Evolutionary conservation across 1,139 yeast genomes (phyloP), one percentile per base, ranked within the genome.

Genomic region (Wickerhamomyces sp.): DNA sequence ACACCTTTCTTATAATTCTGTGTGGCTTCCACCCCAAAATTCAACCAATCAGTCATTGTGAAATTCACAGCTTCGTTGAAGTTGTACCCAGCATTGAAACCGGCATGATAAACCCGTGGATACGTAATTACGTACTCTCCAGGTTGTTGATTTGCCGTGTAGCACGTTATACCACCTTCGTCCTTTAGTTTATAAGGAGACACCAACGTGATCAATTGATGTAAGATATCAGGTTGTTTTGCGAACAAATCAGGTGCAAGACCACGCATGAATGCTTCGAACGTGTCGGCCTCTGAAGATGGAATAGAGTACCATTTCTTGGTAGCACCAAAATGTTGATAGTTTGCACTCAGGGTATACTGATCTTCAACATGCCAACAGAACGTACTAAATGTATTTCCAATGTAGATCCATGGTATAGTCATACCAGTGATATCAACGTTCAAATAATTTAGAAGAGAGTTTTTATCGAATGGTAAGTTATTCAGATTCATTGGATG

Each of bases 321-420:
- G 3, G 84, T 75, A 16, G 78, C 75, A 1, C 93, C 93, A 42
- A 70, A 65, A 54, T 82, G 89, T 49, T 87, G 83, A 53, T 81
- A 83, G 50, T 83, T 83, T 6, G 89, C 88, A 35, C 86, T 78
- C 36, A 81, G 57, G 0, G 91, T 81, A 52, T 80, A 81, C 54
- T 83, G 91, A 55, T 83, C 93, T 49, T 83, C 93, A 33, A 82
- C 81, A 54, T 83, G 93, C 93, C 93, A 83, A 55, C 93, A 83
- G 51, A 83, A 83, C 0, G 93, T 83, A 4, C 85, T 77, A 43
- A 81, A 70, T 25, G 81, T 63, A 2, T 86, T 79, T 0, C 93
- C 93, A 19, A 82, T 69, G 47, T 83, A 83, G 9, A 82, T 66
- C 93, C 93, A 83, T 1, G 93, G 93, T 7, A 80, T 69, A 0